A percentile compares a stretch with the other conserved stretches of the same genome.
phyloP scores from a whole-genome alignment of 192 early-diverging fungal species.

The Lunasporangiospora selenospora region DNA sequence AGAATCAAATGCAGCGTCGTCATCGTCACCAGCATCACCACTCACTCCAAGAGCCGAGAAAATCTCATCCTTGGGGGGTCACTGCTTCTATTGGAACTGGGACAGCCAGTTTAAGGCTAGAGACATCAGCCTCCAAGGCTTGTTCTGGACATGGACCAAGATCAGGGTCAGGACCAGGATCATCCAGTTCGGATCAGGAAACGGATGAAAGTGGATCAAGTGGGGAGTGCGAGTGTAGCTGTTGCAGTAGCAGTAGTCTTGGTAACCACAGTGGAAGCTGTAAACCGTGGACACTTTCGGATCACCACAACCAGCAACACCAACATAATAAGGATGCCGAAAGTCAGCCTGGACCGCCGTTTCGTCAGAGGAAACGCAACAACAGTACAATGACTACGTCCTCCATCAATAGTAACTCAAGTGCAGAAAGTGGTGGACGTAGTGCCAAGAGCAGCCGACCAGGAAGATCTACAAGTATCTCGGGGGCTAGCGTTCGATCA shows the following conservation, averaged over 20 bases:
- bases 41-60: too few species aligned
- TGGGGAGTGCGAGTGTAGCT: conserved; percentile 26
- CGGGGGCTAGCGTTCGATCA: not conserved
- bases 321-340: not conserved
- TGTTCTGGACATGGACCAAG: too few species aligned
- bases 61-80: too few species aligned
- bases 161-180: too few species aligned
- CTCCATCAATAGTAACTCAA: not conserved
- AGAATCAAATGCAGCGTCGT: too few species aligned
- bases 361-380: conserved; percentile 26
- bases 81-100: too few species aligned
- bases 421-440: not conserved
- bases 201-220: conserved; percentile 26
- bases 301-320: not conserved
- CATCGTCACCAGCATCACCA: too few species aligned
- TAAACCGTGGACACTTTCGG: too few species aligned
- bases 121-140: too few species aligned
- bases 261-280: not conserved
- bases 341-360: not conserved
- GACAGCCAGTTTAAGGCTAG: too few species aligned
- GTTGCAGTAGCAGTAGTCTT: not conserved
- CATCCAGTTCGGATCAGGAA: conserved; percentile 4
- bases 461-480: conserved; percentile 3
- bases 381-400: conserved; percentile 19
- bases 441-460: conserved; percentile 8